Conservation (phyloP, 805 yeast species). For the Metschnikowia lunata region DNA sequence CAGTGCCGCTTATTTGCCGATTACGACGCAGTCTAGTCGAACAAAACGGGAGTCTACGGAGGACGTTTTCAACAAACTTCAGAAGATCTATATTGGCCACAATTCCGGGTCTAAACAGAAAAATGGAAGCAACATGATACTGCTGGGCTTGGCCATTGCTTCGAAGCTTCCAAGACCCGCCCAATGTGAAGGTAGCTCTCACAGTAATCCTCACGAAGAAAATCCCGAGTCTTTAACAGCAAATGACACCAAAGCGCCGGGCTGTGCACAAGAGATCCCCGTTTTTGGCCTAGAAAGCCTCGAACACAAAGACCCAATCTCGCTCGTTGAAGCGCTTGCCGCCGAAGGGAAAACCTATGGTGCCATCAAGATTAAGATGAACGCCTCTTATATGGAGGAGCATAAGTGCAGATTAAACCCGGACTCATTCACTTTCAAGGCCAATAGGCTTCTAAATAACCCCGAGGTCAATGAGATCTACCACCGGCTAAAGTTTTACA, state of each 20-base stretch:
- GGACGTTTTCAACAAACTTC: slow-evolving; percentile 2
- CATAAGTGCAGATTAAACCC: slow-evolving; percentile 34
- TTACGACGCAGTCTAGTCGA: background rate
- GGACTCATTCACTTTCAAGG: slow-evolving; percentile 48
- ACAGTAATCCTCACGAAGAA: background rate
- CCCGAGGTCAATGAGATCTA: slow-evolving; percentile 39
- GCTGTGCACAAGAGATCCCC: slow-evolving; percentile 41
- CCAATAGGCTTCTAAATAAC: slow-evolving; percentile 46
- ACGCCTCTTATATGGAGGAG: slow-evolving; percentile 27
- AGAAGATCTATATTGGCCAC: background rate
- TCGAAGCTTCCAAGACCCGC: slow-evolving; percentile 1
- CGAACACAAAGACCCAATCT: slow-evolving; percentile 55
- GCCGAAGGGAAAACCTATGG: slow-evolving; percentile 59
- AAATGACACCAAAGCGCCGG: background rate
- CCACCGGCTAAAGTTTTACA: slow-evolving; percentile 45
- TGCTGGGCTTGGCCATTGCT: slow-evolving; percentile 2
- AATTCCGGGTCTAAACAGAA: background rate
- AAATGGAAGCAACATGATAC: background rate
- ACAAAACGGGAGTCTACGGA: slow-evolving; percentile 4
- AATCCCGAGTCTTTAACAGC: background rate
- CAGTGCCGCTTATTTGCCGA: slow-evolving; percentile 39
- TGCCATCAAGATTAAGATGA: slow-evolving; percentile 71
- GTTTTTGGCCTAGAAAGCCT: slow-evolving; percentile 47
- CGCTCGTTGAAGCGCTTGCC: slow-evolving; percentile 52
- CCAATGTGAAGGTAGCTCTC: background rate